phyloP scores from a whole-genome alignment of 345 rosid genomes.

The Populus euphratica region DNA sequence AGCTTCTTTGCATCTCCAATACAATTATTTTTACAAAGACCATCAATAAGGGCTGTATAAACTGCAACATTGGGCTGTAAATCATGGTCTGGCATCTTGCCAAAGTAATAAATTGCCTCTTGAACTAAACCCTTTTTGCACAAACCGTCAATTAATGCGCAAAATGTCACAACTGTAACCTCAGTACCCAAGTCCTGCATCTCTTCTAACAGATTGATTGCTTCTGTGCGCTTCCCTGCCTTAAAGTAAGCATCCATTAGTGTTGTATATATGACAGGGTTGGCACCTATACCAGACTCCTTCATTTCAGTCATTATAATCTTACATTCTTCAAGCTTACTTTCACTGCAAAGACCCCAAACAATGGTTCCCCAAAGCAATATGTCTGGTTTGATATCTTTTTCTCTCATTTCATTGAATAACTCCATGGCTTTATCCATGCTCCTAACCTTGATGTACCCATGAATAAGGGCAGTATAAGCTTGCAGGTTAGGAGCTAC shows the following conservation, averaged over 20 bases:
- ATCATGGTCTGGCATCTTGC: conserved; percentile 40
- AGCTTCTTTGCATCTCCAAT: conserved; percentile 47
- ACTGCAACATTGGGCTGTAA: conserved; percentile 56
- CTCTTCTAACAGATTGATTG: conserved; percentile 43
- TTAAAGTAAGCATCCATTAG: conserved; percentile 64
- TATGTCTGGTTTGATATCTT: conserved; percentile 47
- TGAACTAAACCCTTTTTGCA: conserved; percentile 57
- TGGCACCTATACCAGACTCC: conserved; percentile 41
- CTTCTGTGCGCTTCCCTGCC: conserved; percentile 45
- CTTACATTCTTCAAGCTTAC: conserved; percentile 48
- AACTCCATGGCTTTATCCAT: conserved; percentile 48
- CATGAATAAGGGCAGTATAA: conserved; percentile 58
- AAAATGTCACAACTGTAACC: conserved; percentile 62
- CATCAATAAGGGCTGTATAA: conserved; percentile 67
- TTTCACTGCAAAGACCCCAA: conserved; percentile 53
- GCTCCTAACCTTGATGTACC: conserved; percentile 48
- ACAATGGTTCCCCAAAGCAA: conserved; percentile 58
- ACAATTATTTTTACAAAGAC: conserved; percentile 60
- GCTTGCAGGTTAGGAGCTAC: conserved; percentile 48
- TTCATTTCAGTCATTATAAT: conserved; percentile 49
- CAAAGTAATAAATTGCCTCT: conserved; percentile 52
- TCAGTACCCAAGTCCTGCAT: conserved; percentile 43
- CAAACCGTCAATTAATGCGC: conserved; percentile 68
- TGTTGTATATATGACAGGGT: conserved; percentile 50
- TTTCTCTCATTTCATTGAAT: conserved; percentile 45